Base-by-base conservation (phyloP, 2,329 filamentous ascomycete genomes). In the Cladophialophora yegresii region DNA sequence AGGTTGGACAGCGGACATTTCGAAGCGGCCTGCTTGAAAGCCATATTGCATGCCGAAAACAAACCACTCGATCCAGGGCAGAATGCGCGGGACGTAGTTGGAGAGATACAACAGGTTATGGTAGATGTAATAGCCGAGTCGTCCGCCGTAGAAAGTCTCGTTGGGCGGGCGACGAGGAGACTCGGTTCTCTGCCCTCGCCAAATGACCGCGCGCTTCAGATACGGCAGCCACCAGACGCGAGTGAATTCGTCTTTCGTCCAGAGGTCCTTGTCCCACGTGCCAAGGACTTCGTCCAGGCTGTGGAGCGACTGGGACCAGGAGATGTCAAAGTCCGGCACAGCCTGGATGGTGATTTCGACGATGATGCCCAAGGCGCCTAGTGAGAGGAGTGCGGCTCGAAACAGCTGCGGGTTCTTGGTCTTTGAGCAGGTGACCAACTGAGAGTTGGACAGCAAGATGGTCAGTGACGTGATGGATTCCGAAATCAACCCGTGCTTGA, bases 161-260 rank as follows among this genome's bases (percentile, higher is more conserved):
- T 84, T 84, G 1, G 90, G 87, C 6, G 85, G 79, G 16, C 79
- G 79, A 47, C 83, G 78, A 0, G 86, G 81, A 62, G 88, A 85
- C 8, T 85, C 80, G 0, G 91, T 92, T 75, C 90, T 89, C 54
- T 92, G 84, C n/a, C 92, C 95, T 47, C 86, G 85, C 95, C 95
- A 99, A 53, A 96, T 85, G 54, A 98, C 90, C 0, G 91, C 92
- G 53, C 91, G 86, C 62, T 91, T 86, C 74, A 90, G 92, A 78
- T 98, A 96, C 0, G 95, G 95, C 74, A 96, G 88, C 95, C 95
- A 99, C 93, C 95, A 99, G 30, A 97, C 92, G 30, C 95, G 85
- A 28, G 96, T 91, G 73, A 93, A 99, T 76, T 98, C 92, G 66
- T 88, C 86, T 66, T 87, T 84, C 1, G 86, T 91, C 93, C 95